Conservation (phyloP, 2,329 filamentous ascomycete genomes). For the Ascochyta rabiei region DNA sequence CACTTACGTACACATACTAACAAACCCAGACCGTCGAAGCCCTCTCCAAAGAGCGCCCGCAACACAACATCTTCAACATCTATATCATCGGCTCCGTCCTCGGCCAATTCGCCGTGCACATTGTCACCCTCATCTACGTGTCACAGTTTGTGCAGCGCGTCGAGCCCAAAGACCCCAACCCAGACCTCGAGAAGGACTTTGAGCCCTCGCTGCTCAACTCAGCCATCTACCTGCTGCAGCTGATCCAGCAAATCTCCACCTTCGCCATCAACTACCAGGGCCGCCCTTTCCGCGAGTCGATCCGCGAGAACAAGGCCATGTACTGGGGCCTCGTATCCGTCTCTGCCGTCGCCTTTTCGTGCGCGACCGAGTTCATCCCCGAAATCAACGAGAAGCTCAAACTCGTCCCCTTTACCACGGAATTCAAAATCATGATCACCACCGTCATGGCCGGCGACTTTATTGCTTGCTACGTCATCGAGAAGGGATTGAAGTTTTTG, state of each 20-base stretch:
- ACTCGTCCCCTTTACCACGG: constrained; percentile 84
- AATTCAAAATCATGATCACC: constrained; percentile 90
- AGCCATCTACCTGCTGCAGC: constrained; percentile 93
- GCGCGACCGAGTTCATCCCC: constrained; percentile 92
- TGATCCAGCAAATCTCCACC: constrained; percentile 98
- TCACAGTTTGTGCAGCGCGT: constrained; percentile 84
- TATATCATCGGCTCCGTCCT: constrained; percentile 99
- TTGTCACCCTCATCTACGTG: constrained; percentile 91
- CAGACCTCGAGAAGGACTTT: constrained; percentile 96
- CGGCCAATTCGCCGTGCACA: constrained; percentile 95
- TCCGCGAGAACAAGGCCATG: constrained; percentile 96
- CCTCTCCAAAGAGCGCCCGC: constrained; percentile 93
- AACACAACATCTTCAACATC: constrained; percentile 98
- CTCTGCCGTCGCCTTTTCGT: constrained; percentile 87
- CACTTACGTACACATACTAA: constrained; percentile 31
- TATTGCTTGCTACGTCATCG: constrained; percentile 82
- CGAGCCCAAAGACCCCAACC: constrained; percentile 70
- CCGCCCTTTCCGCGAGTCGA: constrained; percentile 93
- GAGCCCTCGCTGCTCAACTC: constrained; percentile 92
- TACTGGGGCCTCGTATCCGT: constrained; percentile 95
- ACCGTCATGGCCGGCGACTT: constrained; percentile 87
- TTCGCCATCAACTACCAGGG: constrained; percentile 99
- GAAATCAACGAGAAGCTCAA: constrained; percentile 94
- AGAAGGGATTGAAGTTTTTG: constrained; percentile 79
- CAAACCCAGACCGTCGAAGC: constrained; percentile 76